These are phyloP conservation scores for Zygoascus flipseniorum DNA, from an alignment of 805 yeast species.

Conservation along the genomic window DNA sequence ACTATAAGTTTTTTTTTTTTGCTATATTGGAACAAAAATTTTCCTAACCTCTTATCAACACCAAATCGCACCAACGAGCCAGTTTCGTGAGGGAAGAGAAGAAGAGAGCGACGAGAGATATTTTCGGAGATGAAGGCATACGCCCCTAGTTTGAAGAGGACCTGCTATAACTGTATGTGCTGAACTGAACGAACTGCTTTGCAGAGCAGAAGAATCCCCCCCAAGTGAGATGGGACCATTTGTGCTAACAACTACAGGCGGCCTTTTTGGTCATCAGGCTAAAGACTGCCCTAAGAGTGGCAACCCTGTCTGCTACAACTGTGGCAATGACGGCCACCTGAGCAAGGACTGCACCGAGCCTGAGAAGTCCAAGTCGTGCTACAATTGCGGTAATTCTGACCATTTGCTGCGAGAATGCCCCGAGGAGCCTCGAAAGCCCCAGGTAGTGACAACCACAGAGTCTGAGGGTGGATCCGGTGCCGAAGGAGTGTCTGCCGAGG, in stretches of 20 bases:
- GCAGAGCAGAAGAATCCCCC: too few species aligned
- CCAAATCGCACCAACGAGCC: not conserved
- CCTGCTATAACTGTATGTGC: conserved; percentile 20
- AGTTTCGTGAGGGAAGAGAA: not conserved
- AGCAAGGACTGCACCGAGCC: conserved; percentile 86
- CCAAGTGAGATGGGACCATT: not conserved
- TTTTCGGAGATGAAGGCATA: conserved; percentile 4
- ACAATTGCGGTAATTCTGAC: conserved; percentile 86
- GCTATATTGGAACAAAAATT: not conserved
- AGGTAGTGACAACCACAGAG: conserved; percentile 7
- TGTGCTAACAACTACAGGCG: conserved; percentile 9
- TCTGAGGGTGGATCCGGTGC: not conserved
- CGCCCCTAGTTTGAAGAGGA: conserved; percentile 17
- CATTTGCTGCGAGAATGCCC: conserved; percentile 79
- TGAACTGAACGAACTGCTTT: not conserved
- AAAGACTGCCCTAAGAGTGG: conserved; percentile 31
- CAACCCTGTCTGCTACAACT: conserved; percentile 31
- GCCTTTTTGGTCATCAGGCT: conserved; percentile 24
- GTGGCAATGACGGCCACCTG: conserved; percentile 54
- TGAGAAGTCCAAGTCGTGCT: conserved; percentile 78
- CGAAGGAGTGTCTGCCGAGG: not conserved
- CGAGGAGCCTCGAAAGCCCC: conserved; percentile 12
- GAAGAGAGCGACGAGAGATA: not conserved
- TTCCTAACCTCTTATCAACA: not conserved
- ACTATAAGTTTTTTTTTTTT: not conserved